These are phyloP conservation scores for Hypoxylon cercidicola DNA, from an alignment of 495 filamentous ascomycete genomes.

Conservation along the genomic window DNA sequence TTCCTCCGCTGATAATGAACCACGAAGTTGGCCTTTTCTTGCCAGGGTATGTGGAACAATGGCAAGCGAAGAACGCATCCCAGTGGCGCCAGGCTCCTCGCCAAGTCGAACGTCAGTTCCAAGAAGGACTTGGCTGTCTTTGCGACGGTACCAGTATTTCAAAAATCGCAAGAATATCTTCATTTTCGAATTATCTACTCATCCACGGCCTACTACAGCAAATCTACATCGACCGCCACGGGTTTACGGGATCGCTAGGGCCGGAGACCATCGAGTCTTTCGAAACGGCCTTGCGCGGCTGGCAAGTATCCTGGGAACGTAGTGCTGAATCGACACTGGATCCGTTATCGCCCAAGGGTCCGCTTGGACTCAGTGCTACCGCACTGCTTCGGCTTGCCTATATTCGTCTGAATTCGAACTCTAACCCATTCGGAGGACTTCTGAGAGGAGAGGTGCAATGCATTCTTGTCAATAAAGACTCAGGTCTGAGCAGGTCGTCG, in stretches of 20 bases:
- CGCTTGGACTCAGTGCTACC: slow-evolving; percentile 65
- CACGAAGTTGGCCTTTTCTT: slow-evolving; percentile 61
- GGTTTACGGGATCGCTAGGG: slow-evolving; percentile 44
- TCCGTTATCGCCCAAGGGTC: slow-evolving; percentile 62
- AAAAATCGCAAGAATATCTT: slow-evolving; percentile 54
- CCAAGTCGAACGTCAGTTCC: slow-evolving; percentile 50
- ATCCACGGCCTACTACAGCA: slow-evolving; percentile 65
- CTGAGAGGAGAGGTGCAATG: slow-evolving; percentile 60
- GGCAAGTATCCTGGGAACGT: slow-evolving; percentile 64
- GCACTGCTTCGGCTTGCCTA: slow-evolving; percentile 65
- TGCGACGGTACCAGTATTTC: slow-evolving; percentile 43
- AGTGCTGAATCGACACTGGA: slow-evolving; percentile 64
- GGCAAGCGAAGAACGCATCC: slow-evolving; percentile 58
- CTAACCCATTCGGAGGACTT: slow-evolving; percentile 59
- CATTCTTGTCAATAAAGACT: slow-evolving; percentile 53
- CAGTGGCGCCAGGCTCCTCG: slow-evolving; percentile 57
- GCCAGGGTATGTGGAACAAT: slow-evolving; percentile 62
- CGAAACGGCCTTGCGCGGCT: slow-evolving; percentile 52
- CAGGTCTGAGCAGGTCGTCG: slow-evolving; percentile 57
- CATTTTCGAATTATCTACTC: slow-evolving; percentile 64
- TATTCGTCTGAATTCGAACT: slow-evolving; percentile 61
- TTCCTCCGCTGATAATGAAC: slow-evolving; percentile 63
- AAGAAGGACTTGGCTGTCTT: slow-evolving; percentile 60
- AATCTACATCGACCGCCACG: slow-evolving; percentile 60
- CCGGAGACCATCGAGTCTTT: slow-evolving; percentile 39